Conservation (phyloP, 768 basidiomycete species). For the Cystoderma amianthinum region DNA sequence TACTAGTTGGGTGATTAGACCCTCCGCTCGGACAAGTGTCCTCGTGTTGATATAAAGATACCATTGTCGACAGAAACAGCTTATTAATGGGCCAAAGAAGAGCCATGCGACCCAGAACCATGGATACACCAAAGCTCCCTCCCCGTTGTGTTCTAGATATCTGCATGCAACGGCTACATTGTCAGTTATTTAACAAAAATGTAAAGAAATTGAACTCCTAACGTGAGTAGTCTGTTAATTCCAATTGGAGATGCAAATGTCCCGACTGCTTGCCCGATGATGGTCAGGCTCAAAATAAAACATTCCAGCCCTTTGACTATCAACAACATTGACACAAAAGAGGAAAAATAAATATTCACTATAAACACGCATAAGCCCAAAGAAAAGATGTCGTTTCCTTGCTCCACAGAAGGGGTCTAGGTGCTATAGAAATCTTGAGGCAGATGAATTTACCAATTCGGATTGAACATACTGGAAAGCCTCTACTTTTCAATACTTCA, state of each 20-base stretch:
- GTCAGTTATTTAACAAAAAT: not conserved
- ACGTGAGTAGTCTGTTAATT: constrained; percentile 35
- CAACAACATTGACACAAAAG: not conserved
- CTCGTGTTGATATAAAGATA: constrained; percentile 44
- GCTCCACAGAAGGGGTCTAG: constrained; percentile 31
- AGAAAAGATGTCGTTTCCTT: constrained; percentile 37
- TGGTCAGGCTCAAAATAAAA: constrained; percentile 16
- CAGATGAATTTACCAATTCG: not conserved
- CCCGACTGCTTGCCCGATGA: constrained; percentile 17
- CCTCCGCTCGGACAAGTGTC: constrained; percentile 33
- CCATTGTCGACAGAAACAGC: constrained; percentile 40
- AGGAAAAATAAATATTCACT: constrained; percentile 9
- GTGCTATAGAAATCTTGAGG: constrained; percentile 12
- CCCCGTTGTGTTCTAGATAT: constrained; percentile 50
- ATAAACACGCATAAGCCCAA: constrained; percentile 33
- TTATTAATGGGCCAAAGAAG: constrained; percentile 38
- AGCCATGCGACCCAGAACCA: constrained; percentile 63
- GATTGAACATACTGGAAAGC: constrained; percentile 1
- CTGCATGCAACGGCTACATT: too few species aligned
- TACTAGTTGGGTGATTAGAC: constrained; percentile 31
- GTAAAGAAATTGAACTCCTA: constrained; percentile 3
- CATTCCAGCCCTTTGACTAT: constrained; percentile 18
- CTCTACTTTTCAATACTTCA: not conserved
- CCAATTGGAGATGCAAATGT: constrained; percentile 30
- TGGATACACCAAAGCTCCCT: constrained; percentile 43